phyloP scores from a whole-genome alignment of 352 stramenopile species.

The Pythium sp. region DNA sequence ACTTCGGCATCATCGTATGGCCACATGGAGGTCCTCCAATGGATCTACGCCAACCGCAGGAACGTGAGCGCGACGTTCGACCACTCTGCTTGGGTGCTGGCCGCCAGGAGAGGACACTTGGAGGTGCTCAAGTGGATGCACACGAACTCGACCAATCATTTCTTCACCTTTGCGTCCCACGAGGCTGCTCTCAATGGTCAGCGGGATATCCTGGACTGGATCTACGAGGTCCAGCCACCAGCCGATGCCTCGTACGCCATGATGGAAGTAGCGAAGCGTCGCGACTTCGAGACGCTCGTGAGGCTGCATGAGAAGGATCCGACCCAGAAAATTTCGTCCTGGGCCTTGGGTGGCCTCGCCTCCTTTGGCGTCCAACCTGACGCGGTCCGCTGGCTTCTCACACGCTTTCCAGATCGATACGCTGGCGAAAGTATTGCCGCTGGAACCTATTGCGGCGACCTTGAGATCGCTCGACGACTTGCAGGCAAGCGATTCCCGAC shows the following conservation, averaged over 20 bases:
- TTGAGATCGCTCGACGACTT: neutral
- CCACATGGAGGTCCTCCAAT: neutral
- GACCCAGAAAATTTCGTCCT: neutral
- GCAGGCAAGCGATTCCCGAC: neutral
- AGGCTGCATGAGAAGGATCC: constrained; percentile 1
- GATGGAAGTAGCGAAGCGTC: neutral
- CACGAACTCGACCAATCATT: neutral
- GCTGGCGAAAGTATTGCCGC: neutral
- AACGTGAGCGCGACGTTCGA: neutral
- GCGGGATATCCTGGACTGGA: neutral
- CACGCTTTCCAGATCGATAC: neutral
- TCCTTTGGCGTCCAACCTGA: neutral
- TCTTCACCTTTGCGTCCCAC: neutral
- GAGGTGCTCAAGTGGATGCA: neutral
- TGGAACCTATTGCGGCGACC: neutral
- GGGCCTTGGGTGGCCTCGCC: neutral
- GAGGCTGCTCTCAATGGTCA: neutral
- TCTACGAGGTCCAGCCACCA: neutral
- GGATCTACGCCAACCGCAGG: neutral
- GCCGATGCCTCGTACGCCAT: neutral
- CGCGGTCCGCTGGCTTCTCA: neutral
- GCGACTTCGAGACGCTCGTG: neutral
- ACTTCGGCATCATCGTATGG: neutral
- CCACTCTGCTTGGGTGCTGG: neutral
- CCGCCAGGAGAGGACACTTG: neutral